These are phyloP conservation scores for Haematococcus sp. DNA, from an alignment of 139 green algal genomes.

Conservation along the genomic window DNA sequence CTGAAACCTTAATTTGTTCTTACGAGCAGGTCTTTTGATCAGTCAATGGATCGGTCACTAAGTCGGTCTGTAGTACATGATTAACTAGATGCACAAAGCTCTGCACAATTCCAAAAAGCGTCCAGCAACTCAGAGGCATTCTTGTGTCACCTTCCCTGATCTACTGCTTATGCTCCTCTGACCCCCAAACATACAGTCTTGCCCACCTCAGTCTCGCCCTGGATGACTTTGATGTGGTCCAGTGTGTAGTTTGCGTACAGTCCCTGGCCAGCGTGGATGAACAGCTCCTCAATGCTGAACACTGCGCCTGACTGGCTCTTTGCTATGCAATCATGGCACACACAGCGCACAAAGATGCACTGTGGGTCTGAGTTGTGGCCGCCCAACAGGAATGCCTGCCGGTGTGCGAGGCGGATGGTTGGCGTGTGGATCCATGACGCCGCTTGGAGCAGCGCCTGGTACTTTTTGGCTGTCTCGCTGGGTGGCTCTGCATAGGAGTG, in stretches of 20 bases:
- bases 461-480: background rate
- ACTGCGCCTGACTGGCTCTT: constrained; percentile 5
- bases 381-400: constrained; percentile 7
- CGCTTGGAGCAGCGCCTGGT: background rate
- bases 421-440: constrained; percentile 4
- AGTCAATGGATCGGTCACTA: too few species aligned
- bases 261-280: background rate
- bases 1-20: too few species aligned
- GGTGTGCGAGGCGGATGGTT: background rate
- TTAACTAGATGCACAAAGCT: too few species aligned
- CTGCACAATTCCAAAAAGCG: too few species aligned
- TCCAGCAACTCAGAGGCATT: too few species aligned
- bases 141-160: too few species aligned
- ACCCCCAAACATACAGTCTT: too few species aligned
- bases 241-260: background rate
- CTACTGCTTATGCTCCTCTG: too few species aligned
- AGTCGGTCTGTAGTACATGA: too few species aligned
- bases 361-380: constrained; percentile 2
- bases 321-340: constrained; percentile 2
- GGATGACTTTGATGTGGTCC: background rate
- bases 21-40: too few species aligned
- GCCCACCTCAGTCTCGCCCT: background rate
- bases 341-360: constrained; percentile 3
- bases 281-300: constrained; percentile 3
- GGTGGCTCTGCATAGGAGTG: too few species aligned